These are phyloP conservation scores for Echites panduratus DNA, from an alignment of 257 asterid species.

Conservation along the genomic window DNA sequence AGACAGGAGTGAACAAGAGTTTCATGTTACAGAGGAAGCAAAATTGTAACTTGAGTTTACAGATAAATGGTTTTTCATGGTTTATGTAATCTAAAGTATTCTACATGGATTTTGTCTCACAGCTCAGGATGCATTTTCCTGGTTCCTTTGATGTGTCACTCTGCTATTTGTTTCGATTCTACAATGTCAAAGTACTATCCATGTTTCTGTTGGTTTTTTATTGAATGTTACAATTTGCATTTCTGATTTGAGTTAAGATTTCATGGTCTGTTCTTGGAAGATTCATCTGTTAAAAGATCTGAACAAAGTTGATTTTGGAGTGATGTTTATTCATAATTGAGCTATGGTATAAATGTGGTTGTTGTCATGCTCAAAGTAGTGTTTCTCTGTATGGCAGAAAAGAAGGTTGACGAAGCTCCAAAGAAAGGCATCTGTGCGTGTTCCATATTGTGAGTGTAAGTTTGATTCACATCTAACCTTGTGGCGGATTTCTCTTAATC, in stretches of 20 bases:
- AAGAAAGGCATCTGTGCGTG: slow-evolving; percentile 44
- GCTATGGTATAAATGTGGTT: not conserved
- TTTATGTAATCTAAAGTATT: not conserved
- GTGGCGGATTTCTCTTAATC: slow-evolving; percentile 20
- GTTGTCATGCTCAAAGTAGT: slow-evolving; percentile 9
- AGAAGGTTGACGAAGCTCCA: slow-evolving; percentile 44
- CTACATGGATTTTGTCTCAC: not conserved
- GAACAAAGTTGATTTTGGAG: not conserved
- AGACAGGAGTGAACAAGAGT: not conserved
- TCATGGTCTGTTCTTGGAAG: not conserved
- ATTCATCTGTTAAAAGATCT: not conserved
- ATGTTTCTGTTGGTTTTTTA: not conserved
- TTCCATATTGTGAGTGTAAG: slow-evolving; percentile 44
- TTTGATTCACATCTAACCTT: slow-evolving; percentile 25
- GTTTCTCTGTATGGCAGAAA: slow-evolving; percentile 30
- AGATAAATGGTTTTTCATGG: not conserved
- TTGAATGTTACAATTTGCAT: not conserved
- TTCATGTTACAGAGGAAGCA: slow-evolving; percentile 1
- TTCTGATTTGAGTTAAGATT: not conserved
- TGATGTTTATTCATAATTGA: not conserved
- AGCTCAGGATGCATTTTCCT: not conserved
- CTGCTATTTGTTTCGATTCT: not conserved
- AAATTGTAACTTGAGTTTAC: not conserved
- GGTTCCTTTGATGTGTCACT: not conserved
- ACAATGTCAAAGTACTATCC: not conserved